Base-by-base conservation (phyloP, 805 yeast genomes). In the Sungouiella thailandica region DNA sequence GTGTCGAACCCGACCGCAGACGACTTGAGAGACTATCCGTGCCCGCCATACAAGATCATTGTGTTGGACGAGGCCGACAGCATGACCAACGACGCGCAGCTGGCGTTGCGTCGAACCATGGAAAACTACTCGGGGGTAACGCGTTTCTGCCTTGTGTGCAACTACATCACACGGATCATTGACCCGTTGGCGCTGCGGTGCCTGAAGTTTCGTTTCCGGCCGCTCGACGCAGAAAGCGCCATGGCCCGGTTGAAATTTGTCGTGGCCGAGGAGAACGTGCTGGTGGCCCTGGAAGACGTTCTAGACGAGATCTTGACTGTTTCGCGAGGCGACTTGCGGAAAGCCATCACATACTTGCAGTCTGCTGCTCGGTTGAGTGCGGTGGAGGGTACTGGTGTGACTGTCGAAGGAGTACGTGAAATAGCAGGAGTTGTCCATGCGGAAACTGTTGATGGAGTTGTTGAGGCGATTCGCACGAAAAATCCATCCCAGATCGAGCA, bases 181-280 rank as follows among this genome's bases (percentile, higher is more conserved):
- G 97, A 90, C 49, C 99, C 99, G 2, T 64, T 93, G 39, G 96
- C 97, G 4, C 86, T 96, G 31, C 74, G 99, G 55, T 93, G 98
- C 62, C 86, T 97, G 25, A 93, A 93, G 58, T 93, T 93, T 58
- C 69, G 98, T 47, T 93, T 93, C 66, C 80, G 80, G 49, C 76
- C 83, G 25, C 68, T 93, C 39, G 89, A 84, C 49, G 72, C 76
- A 41, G 64, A 60, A 1, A 78, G 82, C 50, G 94, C 97, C 0
- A 58, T 86, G 34, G 64, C 57, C 9, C 71, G 98, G 44, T 64
- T 93, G 39, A 57, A 69, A 44, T 74, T 65, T 41, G 80, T 93
- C 37, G 71, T 79, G 12, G 64, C 74, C 1, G 30, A 51, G 30
- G 72, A 66, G 37, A 23, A 43, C 5, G 56, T 65, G 13, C 37